Evolutionary conservation across 73 alveolate genomes (phyloP), one percentile per base, ranked within the genome.

Genomic region (Paramecium sonneborni): DNA sequence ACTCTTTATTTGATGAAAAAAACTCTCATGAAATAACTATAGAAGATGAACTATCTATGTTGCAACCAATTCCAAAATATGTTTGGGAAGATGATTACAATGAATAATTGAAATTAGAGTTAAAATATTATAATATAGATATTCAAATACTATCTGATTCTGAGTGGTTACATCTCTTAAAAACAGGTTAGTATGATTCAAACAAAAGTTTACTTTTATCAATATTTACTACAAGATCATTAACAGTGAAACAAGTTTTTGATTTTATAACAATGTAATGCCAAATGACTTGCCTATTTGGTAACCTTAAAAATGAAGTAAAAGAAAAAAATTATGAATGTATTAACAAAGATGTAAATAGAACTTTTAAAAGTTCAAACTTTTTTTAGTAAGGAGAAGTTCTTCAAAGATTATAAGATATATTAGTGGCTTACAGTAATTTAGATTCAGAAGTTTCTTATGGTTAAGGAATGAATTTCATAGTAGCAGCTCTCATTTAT

Each of bases 381-480:
- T 74, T 15, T 18, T 74, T 74, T 39, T 23, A 74, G 12, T 18
- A 37, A 37, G 67, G 15, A 12, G 58, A 39, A 12, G 44, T 37
- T 6, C 58, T 74, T 28, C 32, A 74, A 74, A 74, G 87, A 74
- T 28, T 74, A 1, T 1, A 34, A 18, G 58, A 74, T 21, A 74
- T 74, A 74, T 21, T 74, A 37, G 87, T 74, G 21, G 87, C 87
- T 10, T 74, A 74, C 12, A 21, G 57, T 37, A 74, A 74, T 74
- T 37, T 74, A 15, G 87, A 74, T 74, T 37, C 87, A 0, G 87
- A 74, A n/a, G 56, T 74, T 3, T 39, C 37, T 0, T 74, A 74
- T 74, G 87, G 87, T 1, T 74, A 74, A 23, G 87, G 87, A 74
- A 74, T 74, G 87, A 74, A 74, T 74, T 74, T 74, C 26, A 74